Evolutionary conservation across 1,139 yeast species (phyloP).

Genomic region (Arxiozyma slooffiae): DNA sequence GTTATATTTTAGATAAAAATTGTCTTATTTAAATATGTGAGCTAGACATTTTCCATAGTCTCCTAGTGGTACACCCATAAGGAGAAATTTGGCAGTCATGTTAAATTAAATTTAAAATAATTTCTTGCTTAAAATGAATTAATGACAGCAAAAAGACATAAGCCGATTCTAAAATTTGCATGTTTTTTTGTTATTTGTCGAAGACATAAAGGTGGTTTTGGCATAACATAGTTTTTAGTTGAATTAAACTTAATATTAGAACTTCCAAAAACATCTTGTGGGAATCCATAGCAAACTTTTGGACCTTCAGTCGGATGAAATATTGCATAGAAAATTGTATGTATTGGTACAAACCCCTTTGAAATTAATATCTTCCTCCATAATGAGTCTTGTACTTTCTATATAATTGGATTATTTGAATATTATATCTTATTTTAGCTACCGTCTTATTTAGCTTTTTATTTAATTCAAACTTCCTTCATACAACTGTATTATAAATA

Average conservation of each 20-base stretch:
- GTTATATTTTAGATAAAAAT: conserved; percentile 50
- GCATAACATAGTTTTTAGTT: conserved; percentile 82
- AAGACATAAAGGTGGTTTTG: conserved; percentile 86
- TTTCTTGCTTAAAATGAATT: conserved; percentile 75
- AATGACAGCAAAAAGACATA: conserved; percentile 82
- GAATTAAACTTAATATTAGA: conserved; percentile 71
- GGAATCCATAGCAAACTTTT: conserved; percentile 86
- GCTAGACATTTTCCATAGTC: conserved; percentile 82
- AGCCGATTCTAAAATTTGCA: conserved; percentile 62
- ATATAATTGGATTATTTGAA: not conserved
- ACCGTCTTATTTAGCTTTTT: no score
- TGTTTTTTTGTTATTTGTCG: conserved; percentile 64
- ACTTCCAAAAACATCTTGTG: conserved; percentile 42
- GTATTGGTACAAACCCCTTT: conserved; percentile 47
- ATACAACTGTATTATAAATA: not conserved
- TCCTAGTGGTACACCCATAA: conserved; percentile 72
- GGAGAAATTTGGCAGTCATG: conserved; percentile 75
- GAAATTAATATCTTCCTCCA: conserved; percentile 9
- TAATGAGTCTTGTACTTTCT: not conserved
- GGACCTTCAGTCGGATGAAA: conserved; percentile 96
- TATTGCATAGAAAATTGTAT: conserved; percentile 79
- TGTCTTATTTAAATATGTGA: conserved; percentile 86
- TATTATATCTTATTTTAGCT: no score
- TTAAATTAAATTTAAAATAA: conserved; percentile 82
- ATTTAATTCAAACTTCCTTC: no score